Conservation (phyloP, 805 yeast species). For the Wickerhamiella occidentalis region DNA sequence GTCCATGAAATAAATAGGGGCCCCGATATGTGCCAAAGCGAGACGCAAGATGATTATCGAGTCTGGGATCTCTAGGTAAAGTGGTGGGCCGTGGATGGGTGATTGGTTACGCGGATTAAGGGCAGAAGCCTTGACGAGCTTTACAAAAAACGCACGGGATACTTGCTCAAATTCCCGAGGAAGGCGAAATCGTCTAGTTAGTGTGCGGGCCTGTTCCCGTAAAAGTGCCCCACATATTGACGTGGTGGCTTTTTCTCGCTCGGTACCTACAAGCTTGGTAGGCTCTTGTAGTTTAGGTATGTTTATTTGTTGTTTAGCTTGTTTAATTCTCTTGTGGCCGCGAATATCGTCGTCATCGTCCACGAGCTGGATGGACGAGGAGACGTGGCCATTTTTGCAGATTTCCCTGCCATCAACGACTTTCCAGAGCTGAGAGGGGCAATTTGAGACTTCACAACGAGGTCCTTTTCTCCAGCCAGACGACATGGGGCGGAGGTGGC, state of each 20-base stretch:
- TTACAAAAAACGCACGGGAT: not conserved
- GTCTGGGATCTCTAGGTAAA: not conserved
- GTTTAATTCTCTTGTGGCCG: not conserved
- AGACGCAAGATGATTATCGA: conserved; percentile 27
- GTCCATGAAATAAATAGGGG: conserved; percentile 23
- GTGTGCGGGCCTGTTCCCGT: not conserved
- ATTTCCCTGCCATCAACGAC: conserved; percentile 64
- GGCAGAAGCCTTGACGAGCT: not conserved
- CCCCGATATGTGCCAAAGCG: conserved; percentile 18
- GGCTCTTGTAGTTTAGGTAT: not conserved
- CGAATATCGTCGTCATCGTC: conserved; percentile 31
- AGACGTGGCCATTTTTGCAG: conserved; percentile 85
- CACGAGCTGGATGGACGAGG: conserved; percentile 49
- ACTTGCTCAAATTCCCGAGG: not conserved
- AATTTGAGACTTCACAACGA: conserved; percentile 80
- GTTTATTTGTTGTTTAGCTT: not conserved
- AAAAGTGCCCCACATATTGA: not conserved
- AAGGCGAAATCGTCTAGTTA: not conserved
- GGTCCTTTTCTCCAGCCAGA: conserved; percentile 53
- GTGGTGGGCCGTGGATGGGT: not conserved
- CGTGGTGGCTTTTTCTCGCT: not conserved
- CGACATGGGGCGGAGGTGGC: not conserved
- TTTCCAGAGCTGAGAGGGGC: conserved; percentile 67
- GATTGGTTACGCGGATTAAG: not conserved
- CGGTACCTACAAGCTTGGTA: not conserved